phyloP scores from a whole-genome alignment of 2,329 filamentous ascomycete species.

The Penicillium janthinellum region DNA sequence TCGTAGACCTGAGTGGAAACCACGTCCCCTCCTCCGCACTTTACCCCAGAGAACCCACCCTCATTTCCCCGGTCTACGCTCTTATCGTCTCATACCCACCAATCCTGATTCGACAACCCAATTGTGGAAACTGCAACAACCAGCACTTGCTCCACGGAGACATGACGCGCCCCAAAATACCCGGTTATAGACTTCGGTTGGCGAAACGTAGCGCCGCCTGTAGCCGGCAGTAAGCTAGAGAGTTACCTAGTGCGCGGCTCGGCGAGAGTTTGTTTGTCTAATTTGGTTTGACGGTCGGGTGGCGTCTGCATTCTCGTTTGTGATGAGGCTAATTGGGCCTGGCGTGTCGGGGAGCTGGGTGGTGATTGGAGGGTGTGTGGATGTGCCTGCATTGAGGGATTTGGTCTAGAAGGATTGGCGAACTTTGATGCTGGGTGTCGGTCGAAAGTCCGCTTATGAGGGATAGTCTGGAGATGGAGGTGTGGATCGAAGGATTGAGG shows the following conservation, averaged over 20 bases:
- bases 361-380: background rate
- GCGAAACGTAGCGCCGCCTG: slow-evolving; percentile 1
- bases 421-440: background rate
- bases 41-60: background rate
- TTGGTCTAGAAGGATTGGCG: slow-evolving; percentile 1
- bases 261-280: background rate
- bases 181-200: slow-evolving; percentile 10
- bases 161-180: slow-evolving; percentile 7
- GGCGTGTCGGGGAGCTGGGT: background rate
- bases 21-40: background rate
- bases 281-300: background rate
- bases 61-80: background rate
- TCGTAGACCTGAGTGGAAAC: too few relatives aligned
- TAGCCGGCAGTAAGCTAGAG: slow-evolving; percentile 18
- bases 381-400: background rate
- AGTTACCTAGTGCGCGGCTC: background rate
- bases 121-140: background rate
- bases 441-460: background rate
- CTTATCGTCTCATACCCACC: background rate
- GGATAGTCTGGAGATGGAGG: background rate
- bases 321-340: background rate
- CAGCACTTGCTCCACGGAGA: background rate
- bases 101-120: background rate
- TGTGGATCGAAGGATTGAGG: background rate
- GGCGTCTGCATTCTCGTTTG: background rate